Percentiles rank a stretch among this genome's conserved stretches.
Conservation (phyloP, 176 grass and related monocot species). For the Triticum urartu region DNA sequence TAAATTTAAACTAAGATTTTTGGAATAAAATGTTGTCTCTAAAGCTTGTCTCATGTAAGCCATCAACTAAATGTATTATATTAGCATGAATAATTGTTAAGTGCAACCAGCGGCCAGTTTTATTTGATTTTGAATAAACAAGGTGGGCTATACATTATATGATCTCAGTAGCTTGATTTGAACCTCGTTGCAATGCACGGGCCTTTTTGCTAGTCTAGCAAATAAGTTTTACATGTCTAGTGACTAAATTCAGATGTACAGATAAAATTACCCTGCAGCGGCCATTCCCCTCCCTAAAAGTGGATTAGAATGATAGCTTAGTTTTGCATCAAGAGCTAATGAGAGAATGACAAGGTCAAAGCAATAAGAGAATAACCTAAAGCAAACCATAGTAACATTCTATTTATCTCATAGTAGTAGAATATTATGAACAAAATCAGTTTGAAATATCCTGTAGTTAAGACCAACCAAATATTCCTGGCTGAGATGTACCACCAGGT, state of each 20-base stretch:
- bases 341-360: slow-evolving; percentile 1
- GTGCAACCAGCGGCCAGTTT: no score
- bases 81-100: no score
- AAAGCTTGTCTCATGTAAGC: no score
- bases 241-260: not conserved
- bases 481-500: not conserved
- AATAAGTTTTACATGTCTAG: not conserved
- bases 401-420: not conserved
- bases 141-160: no score
- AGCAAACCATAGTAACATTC: not conserved
- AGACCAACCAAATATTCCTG: not conserved
- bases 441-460: not conserved
- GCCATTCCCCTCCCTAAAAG: not conserved
- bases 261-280: not conserved
- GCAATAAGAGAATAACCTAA: not conserved
- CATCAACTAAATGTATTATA: no score
- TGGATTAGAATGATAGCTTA: slow-evolving; percentile 6
- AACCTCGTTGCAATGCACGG: no score
- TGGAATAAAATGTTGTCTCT: no score
- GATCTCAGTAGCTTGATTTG: no score
- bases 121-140: no score
- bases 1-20: no score
- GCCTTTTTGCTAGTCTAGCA: not conserved
- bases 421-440: slow-evolving; percentile 5
- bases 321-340: not conserved